Conservation (phyloP, 2,329 filamentous ascomycete genomes). For the Phoma herbarum region DNA sequence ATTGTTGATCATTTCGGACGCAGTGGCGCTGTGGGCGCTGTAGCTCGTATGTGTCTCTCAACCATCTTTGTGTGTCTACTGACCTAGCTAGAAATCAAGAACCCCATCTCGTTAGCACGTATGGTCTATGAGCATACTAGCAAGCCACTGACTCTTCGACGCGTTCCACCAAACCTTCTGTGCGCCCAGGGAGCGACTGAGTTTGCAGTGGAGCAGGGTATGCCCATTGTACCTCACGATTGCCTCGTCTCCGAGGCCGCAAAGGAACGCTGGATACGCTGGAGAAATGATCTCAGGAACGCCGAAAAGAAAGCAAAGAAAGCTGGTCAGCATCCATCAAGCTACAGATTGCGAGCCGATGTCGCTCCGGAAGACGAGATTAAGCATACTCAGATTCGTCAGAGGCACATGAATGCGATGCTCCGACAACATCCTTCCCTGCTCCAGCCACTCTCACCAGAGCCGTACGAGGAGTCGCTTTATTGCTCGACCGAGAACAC, state of each 20-base stretch:
- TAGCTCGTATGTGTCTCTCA: constrained; percentile 72
- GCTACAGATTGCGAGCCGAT: constrained; percentile 37
- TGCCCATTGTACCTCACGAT: constrained; percentile 77
- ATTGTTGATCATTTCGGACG: constrained; percentile 90
- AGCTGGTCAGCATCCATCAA: constrained; percentile 37
- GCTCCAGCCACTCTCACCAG: constrained; percentile 33
- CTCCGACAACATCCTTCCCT: constrained; percentile 28
- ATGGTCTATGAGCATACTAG: constrained; percentile 80
- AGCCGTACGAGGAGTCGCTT: constrained; percentile 31
- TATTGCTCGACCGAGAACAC: constrained; percentile 25
- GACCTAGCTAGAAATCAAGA: constrained; percentile 75
- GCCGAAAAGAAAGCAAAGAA: constrained; percentile 61
- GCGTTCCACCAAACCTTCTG: constrained; percentile 91
- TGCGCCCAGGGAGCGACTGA: constrained; percentile 84
- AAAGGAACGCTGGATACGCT: constrained; percentile 78
- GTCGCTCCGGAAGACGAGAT: constrained; percentile 40
- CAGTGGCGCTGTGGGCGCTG: constrained; percentile 92
- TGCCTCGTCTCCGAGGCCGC: constrained; percentile 82
- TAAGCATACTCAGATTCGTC: constrained; percentile 28
- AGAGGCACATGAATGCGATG: constrained; percentile 51
- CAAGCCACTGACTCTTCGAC: constrained; percentile 78
- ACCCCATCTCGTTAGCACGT: constrained; percentile 88
- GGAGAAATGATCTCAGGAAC: constrained; percentile 74
- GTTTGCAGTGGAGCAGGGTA: constrained; percentile 83
- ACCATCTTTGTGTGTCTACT: neutral